Evolutionary conservation across 352 stramenopile genomes (phyloP), one percentile per base, ranked within the genome.

Genomic region (Phytophthora meadii): DNA sequence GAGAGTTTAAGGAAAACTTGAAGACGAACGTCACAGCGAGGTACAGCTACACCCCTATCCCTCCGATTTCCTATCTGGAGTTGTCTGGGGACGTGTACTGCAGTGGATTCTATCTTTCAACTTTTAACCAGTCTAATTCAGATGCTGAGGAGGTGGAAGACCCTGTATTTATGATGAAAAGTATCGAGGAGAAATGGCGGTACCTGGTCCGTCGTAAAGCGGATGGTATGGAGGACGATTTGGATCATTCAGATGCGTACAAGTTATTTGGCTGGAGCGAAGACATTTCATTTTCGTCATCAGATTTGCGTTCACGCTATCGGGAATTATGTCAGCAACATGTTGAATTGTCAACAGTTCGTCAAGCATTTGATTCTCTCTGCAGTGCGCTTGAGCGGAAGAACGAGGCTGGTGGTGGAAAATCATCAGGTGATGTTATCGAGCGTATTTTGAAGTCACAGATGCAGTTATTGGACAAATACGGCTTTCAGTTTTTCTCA

Each of bases 121-220:
- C 75, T 2, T 78, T 94, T 24, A 79, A 81, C 17, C 71, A 88
- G 49, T 78, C 72, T 3, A 74, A 84, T 39, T 61, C 70, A 1
- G 76, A 87, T 54, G 34, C 87, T 4, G 81, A 91, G 65, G 67
- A 80, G 12, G 86, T 94, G 25, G 86, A 94, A 45, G 77, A 94
- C 51, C 86, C 86, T 22, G 73, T 92, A 40, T 76, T 89, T 28
- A 32, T 93, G 36, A 93, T 94, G 84, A 76, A 76, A 30, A 88
- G 74, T 46, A 91, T 93, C 28, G 84, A 93, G 65, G 82, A 92
- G 19, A 92, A 92, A 53, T 94, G 86, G 86, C 68, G 74, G 19
- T 81, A 81, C 14, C 57, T 93, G 19, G 62, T 66, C 45, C 71
- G 78, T 10, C 79, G 78, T 15, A 81, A 92, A 61, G 59, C 69